These are phyloP conservation scores for Salvia splendens DNA, from an alignment of 257 asterid species.

Conservation along the genomic window DNA sequence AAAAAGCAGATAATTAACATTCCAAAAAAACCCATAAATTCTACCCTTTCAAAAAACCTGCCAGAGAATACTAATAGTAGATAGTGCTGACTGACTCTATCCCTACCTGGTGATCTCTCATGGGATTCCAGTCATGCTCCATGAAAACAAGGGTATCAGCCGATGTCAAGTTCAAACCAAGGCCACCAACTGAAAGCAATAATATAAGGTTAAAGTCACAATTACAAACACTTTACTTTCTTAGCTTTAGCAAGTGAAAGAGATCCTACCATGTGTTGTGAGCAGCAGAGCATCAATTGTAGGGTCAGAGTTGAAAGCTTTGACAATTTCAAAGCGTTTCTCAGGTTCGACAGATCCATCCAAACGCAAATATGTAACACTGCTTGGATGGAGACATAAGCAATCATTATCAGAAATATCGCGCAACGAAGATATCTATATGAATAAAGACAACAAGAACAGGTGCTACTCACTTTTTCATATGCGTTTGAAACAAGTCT, in stretches of 20 bases:
- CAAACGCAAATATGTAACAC: conserved; percentile 92
- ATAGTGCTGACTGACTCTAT: background rate
- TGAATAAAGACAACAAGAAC: conserved; percentile 1
- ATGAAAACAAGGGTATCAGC: conserved; percentile 99
- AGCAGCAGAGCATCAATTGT: conserved; percentile 94
- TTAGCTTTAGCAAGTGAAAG: conserved; percentile 16
- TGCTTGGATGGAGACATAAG: conserved; percentile 42
- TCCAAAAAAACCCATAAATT: background rate
- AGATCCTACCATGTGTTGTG: conserved; percentile 82
- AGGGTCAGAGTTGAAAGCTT: conserved; percentile 98
- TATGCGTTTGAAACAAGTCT: conserved; percentile 83
- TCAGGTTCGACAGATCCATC: conserved; percentile 97
- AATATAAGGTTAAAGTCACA: conserved; percentile 21
- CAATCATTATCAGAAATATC: conserved; percentile 19
- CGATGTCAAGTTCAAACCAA: conserved; percentile 94
- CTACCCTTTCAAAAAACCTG: background rate
- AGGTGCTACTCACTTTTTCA: conserved; percentile 72
- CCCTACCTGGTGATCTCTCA: conserved; percentile 97
- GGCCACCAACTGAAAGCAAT: conserved; percentile 84
- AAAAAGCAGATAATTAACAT: background rate
- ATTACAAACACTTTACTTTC: background rate
- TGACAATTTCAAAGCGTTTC: conserved; percentile 95
- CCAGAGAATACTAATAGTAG: too few relatives aligned
- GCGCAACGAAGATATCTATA: background rate
- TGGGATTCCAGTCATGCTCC: conserved; percentile 99